A percentile compares a stretch with the other conserved stretches of the same genome.
Conservation (phyloP, 1,284 basidiomycete species). For the Tremellales sp. region DNA sequence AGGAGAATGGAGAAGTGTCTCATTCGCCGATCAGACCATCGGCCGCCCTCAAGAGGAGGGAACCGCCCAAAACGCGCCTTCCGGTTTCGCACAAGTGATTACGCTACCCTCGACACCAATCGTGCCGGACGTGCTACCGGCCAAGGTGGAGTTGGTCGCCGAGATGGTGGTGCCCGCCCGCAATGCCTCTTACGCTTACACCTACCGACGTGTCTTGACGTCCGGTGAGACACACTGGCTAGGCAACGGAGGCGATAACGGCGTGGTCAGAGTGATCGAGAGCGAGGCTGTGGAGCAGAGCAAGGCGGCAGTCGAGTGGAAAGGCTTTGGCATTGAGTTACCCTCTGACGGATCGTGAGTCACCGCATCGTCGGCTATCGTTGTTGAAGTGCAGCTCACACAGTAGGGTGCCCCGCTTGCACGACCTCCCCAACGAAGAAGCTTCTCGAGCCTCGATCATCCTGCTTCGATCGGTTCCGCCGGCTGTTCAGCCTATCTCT, state of each 20-base stretch:
- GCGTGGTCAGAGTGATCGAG: conserved; percentile 13
- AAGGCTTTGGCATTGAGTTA: conserved; percentile 8
- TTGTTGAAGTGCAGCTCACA: no score
- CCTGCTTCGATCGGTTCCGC: conserved; percentile 1
- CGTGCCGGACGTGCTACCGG: not conserved
- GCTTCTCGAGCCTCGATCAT: not conserved
- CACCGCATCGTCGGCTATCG: no score
- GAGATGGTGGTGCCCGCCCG: conserved; percentile 3
- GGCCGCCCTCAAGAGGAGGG: not conserved
- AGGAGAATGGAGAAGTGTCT: conserved; percentile 21
- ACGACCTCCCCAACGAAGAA: conserved; percentile 3
- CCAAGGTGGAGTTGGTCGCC: conserved; percentile 1
- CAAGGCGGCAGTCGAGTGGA: conserved; percentile 1
- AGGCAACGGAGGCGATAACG: conserved; percentile 25
- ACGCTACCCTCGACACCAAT: not conserved
- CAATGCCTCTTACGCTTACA: conserved; percentile 17
- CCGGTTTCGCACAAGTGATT: not conserved
- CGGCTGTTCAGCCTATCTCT: not conserved
- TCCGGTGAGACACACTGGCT: conserved; percentile 24
- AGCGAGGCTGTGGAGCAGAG: not conserved
- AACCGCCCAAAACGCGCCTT: not conserved
- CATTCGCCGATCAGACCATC: conserved; percentile 1
- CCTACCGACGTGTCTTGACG: conserved; percentile 18
- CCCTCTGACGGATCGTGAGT: no score
- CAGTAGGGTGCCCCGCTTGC: not conserved